These are phyloP conservation scores for Monosporascus ibericus DNA, from an alignment of 2,329 filamentous ascomycete genomes.

Conservation along the genomic window DNA sequence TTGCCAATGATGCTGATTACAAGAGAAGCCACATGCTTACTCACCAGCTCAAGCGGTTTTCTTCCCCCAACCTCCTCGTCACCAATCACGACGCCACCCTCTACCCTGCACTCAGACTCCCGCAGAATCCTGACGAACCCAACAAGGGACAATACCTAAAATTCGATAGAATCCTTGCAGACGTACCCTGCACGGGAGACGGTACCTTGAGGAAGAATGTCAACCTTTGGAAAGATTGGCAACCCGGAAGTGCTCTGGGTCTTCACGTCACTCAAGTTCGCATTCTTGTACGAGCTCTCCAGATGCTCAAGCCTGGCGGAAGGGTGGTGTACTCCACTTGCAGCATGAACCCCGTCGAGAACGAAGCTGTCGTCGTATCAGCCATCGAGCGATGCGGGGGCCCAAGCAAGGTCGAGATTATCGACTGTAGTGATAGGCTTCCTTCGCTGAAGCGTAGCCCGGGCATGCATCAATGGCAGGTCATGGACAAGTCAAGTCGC, in stretches of 20 bases:
- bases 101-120: conserved; percentile 88
- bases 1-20: conserved; percentile 96
- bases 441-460: conserved; percentile 69
- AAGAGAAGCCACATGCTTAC: conserved; percentile 95
- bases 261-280: conserved; percentile 81
- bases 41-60: conserved; percentile 94
- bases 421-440: conserved; percentile 76
- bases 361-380: conserved; percentile 83
- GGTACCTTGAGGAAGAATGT: conserved; percentile 91
- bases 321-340: conserved; percentile 97
- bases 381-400: conserved; percentile 91
- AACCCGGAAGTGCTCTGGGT: conserved; percentile 77
- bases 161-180: conserved; percentile 92
- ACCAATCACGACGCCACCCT: conserved; percentile 97
- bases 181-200: conserved; percentile 95
- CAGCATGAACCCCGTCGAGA: conserved; percentile 97
- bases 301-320: conserved; percentile 93
- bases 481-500: conserved; percentile 80
- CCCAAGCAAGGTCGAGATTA: conserved; percentile 68
- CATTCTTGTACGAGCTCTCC: conserved; percentile 84
- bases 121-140: conserved; percentile 48
- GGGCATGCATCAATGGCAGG: conserved; percentile 77
- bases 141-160: conserved; percentile 71
- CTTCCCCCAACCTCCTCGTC: conserved; percentile 92
- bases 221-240: conserved; percentile 94